Evolutionary conservation across 2,329 filamentous ascomycete species (phyloP).

Genomic region (Fusarium pseudoanthophilum): DNA sequence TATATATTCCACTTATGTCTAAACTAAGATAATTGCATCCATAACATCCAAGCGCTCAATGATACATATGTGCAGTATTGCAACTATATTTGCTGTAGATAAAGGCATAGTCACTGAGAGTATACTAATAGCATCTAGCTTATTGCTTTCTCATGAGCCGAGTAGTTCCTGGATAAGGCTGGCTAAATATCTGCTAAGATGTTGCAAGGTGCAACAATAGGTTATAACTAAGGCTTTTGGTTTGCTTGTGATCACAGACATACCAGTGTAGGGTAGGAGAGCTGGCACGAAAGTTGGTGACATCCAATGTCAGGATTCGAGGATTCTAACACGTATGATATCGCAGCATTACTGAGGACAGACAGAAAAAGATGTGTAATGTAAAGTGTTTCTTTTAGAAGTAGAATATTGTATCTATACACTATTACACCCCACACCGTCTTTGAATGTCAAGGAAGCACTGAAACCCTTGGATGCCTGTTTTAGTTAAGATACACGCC

Average conservation of each 20-base stretch:
- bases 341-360: background rate
- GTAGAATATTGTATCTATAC: constrained; percentile 19
- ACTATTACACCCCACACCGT: background rate
- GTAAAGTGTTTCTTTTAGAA: background rate
- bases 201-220: no score
- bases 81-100: background rate
- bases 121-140: background rate
- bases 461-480: constrained; percentile 5
- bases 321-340: background rate
- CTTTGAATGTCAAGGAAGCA: background rate
- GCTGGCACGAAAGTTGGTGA: background rate
- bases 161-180: background rate
- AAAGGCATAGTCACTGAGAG: background rate
- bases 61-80: background rate
- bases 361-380: background rate
- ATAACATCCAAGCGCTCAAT: background rate
- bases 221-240: background rate
- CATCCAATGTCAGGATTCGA: background rate
- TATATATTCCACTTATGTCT: no score
- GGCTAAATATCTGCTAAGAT: background rate
- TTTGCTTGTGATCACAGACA: background rate
- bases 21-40: background rate
- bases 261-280: background rate
- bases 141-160: no score
- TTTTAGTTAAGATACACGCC: constrained; percentile 25